These are phyloP conservation scores for Penicillium sp. DNA, from an alignment of 2,329 filamentous ascomycete species.

Conservation along the genomic window DNA sequence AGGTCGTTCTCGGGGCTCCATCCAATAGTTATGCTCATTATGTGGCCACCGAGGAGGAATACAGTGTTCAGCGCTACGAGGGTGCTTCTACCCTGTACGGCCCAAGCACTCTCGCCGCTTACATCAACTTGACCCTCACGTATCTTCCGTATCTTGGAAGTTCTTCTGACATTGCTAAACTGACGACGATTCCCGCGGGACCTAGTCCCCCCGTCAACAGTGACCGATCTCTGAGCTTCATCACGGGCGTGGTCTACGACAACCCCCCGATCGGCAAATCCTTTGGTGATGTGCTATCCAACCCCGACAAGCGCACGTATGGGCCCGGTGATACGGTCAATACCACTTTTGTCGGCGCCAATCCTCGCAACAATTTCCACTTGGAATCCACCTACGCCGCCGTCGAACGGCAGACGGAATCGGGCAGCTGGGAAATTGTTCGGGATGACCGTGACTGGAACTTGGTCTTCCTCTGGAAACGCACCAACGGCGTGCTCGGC, in stretches of 20 bases:
- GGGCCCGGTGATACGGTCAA: conserved; percentile 55
- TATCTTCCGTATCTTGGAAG: conserved; percentile 61
- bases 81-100: conserved; percentile 90
- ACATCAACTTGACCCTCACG: conserved; percentile 76
- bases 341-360: conserved; percentile 74
- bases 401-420: conserved; percentile 51
- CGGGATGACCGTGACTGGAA: conserved; percentile 77
- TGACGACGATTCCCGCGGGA: conserved; percentile 45
- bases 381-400: conserved; percentile 72
- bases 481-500: conserved; percentile 62
- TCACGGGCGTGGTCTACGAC: conserved; percentile 72
- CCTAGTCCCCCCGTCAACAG: conserved; percentile 72
- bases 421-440: conserved; percentile 57
- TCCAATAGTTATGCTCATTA: conserved; percentile 89
- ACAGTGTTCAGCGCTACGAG: conserved; percentile 81
- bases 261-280: conserved; percentile 56
- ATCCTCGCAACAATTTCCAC: conserved; percentile 80
- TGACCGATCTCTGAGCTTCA: conserved; percentile 69
- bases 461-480: conserved; percentile 71
- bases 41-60: conserved; percentile 72
- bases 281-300: conserved; percentile 62
- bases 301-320: conserved; percentile 50
- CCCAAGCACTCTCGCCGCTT: conserved; percentile 72
- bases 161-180: conserved; percentile 35
- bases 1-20: conserved; percentile 82